phyloP scores from a whole-genome alignment of 192 early-diverging fungal species.

The Coemansia nantahalensis region DNA sequence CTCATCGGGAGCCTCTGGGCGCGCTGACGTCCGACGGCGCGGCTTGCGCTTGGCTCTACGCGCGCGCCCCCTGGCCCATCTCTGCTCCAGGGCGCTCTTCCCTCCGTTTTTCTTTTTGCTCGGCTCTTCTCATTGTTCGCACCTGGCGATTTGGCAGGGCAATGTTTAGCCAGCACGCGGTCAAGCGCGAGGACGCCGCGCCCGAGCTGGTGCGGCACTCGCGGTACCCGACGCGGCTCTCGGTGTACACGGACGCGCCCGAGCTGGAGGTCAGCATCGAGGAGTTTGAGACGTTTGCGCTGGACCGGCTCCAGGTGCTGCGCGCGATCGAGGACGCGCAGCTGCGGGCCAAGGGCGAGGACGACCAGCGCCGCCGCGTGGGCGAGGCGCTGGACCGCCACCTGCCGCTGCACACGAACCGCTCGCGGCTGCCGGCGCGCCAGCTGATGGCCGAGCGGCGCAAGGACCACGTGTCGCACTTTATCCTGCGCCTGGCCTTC shows the following conservation, averaged over 20 bases:
- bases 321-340: constrained; percentile 78
- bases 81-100: too few species aligned
- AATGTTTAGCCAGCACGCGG: constrained; percentile 46
- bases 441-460: constrained; percentile 60
- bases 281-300: constrained; percentile 53
- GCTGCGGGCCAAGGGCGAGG: constrained; percentile 64
- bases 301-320: constrained; percentile 65
- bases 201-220: constrained; percentile 50
- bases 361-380: constrained; percentile 58
- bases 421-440: constrained; percentile 32
- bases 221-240: constrained; percentile 43
- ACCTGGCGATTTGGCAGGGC: too few species aligned
- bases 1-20: too few species aligned
- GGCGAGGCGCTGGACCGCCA: constrained; percentile 55
- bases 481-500: constrained; percentile 74
- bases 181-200: constrained; percentile 19
- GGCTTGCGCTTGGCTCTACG: too few species aligned
- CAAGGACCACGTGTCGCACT: constrained; percentile 82
- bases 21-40: too few species aligned
- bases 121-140: too few species aligned
- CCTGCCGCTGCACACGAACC: constrained; percentile 63
- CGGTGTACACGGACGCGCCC: constrained; percentile 37
- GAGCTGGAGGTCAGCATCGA: constrained; percentile 52
- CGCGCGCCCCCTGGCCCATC: too few species aligned
- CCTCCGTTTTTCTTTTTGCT: too few species aligned